Base-by-base conservation (phyloP, 1,284 basidiomycete species). In the Inonotus obliquus region DNA sequence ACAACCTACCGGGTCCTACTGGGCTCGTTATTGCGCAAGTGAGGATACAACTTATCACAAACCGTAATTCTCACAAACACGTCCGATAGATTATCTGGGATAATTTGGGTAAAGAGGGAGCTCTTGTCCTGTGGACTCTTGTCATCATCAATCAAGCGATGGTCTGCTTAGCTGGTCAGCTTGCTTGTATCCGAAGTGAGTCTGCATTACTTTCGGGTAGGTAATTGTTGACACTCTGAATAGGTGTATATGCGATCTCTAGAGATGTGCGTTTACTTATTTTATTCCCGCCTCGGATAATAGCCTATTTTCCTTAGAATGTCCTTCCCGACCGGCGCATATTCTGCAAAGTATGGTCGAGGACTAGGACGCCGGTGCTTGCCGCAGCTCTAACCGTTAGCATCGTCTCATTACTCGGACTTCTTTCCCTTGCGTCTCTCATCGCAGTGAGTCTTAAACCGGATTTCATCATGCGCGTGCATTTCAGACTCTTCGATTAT, bases 371-470 rank as follows among this genome's bases (percentile, higher is more conserved):
- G 19, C 66, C 66, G 10, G 47, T 67, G 14, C 66, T 69, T 52
- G 67, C 67, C 23, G 66, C 64, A 38, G 64, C 67, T 32, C 53
- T 68, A 35, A 66, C 67, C 25, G 45, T 65, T 37, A 52, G 65
- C 7, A 57, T 67, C 23, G 63, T 63, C 4, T 66, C 63, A 59
- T 57, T 70, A 13, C 65, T 69, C 56, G 68, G 66, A n/a, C 59
- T 70, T 39, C 61, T 69, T 23, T 69, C 64, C 53, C 65, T 68
- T 48, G 68, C 60, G 32, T 65, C 64, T 2, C 52, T 61, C 25
- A 61, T 67, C 27, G 67, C 67, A 2, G 66, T 67, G 23, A 56
- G 65, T 44, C 13, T n/a, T 27, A 19, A 10, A 13, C 4, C 51
- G n/a, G 17, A 47, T n/a, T n/a, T 19, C 10, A 14, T 7, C 10